Conservation (phyloP, 768 basidiomycete species). For the Lentinula edodes region DNA sequence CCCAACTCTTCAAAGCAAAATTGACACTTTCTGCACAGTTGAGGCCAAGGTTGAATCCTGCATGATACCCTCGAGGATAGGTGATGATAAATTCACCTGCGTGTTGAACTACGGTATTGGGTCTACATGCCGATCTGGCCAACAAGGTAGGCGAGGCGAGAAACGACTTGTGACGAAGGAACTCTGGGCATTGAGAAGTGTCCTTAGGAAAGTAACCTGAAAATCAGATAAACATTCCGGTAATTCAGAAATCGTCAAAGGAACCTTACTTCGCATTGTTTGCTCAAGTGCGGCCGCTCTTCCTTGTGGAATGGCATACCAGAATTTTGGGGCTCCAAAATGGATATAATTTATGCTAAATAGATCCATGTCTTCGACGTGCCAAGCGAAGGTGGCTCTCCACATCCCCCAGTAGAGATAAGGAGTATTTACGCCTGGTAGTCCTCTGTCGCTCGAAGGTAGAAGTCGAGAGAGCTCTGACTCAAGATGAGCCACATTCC, state of each 20-base stretch:
- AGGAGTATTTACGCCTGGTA: conserved; percentile 96
- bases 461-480: conserved; percentile 81
- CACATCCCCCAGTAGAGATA: conserved; percentile 99
- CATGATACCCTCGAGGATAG: conserved; percentile 91
- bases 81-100: conserved; percentile 97
- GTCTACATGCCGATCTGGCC: conserved; percentile 70
- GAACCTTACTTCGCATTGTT: conserved; percentile 71
- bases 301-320: conserved; percentile 94
- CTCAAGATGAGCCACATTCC: conserved; percentile 88
- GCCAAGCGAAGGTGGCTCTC: conserved; percentile 98
- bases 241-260: background rate
- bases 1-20: conserved; percentile 92
- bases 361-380: conserved; percentile 99
- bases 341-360: conserved; percentile 99
- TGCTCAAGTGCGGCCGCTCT: conserved; percentile 80
- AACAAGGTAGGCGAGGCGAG: conserved; percentile 84
- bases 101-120: conserved; percentile 87
- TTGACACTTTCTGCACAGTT: conserved; percentile 98
- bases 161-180: conserved; percentile 94
- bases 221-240: conserved; percentile 4
- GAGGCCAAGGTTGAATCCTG: conserved; percentile 93
- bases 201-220: conserved; percentile 88
- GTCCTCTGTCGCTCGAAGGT: conserved; percentile 56
- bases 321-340: conserved; percentile 95
- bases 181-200: conserved; percentile 81